Base-by-base conservation (phyloP, 768 basidiomycete genomes). In the Xanthoconium stramineum region DNA sequence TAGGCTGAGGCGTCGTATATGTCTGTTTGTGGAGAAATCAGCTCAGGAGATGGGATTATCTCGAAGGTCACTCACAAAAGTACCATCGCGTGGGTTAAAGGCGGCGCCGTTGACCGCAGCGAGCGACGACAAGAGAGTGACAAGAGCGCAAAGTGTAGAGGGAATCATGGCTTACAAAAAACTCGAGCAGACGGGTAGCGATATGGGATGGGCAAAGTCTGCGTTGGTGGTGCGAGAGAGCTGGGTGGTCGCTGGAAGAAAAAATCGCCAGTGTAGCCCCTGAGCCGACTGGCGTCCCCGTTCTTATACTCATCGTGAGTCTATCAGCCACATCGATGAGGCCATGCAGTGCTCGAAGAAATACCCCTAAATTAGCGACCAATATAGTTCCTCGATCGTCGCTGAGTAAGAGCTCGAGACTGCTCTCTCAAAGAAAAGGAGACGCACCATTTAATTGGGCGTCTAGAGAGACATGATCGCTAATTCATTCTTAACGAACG, bases 91-190 rank as follows among this genome's bases (percentile, higher is more conserved):
- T 4, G 24, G 24, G 24, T 55, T 42, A 8, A 69, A 3, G 36
- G 64, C 28, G 7, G 44, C 66, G 3, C 67, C 61, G 5, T 58
- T 66, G 36, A 42, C 56, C 12, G 47, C 45, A n/a, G 24, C 47
- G 20, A 69, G 2, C 13, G 53, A 56, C 30, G 67, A 57, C 33
- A 69, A 35, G 6, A 7, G 17, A 17, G 43, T 10, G 2, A 36
- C 55, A 13, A 63, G 2, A 6, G 47, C 32, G 30, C 47, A 40
- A 14, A 66, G 36, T 8, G 51, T 57, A 13, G 64, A 53, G 20
- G 52, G 40, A 30, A 64, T 29, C 63, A 64, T 64, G 7, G 0
- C 13, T 3, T 4, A 1, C 19, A 5, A 15, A 13, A 3, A 1
- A 2, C 3, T 5, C 13, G 36, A 13, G 24, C 24, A 24, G 24